Conservation (phyloP, 192 early-diverging fungal genomes). For the Coemansia sp. region DNA sequence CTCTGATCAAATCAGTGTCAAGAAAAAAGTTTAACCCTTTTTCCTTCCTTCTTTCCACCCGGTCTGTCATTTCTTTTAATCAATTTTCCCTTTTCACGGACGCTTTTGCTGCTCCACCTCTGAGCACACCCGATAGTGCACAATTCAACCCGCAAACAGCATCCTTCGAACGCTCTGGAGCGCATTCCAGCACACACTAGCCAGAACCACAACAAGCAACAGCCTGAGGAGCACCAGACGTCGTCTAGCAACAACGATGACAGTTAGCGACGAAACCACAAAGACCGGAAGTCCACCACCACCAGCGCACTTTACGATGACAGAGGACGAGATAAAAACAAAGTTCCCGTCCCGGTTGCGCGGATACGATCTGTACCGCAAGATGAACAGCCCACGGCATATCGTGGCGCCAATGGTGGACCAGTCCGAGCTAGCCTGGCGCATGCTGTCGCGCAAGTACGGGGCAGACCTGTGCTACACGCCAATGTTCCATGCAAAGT, state of each 20-base stretch:
- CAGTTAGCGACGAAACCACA: not conserved
- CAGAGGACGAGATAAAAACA: constrained; percentile 48
- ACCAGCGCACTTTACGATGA: constrained; percentile 73
- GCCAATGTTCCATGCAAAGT: constrained; percentile 94
- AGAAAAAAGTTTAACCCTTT: not conserved
- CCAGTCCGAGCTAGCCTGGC: constrained; percentile 94
- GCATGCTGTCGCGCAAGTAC: constrained; percentile 85
- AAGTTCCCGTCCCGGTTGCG: constrained; percentile 60
- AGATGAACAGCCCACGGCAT: constrained; percentile 70
- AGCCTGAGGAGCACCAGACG: too few relatives aligned
- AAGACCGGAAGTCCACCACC: constrained; percentile 60
- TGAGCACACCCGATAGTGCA: not conserved
- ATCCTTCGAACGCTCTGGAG: constrained; percentile 11
- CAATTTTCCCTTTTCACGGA: not conserved
- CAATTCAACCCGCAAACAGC: constrained; percentile 1
- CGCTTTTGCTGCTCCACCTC: not conserved
- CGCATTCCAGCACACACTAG: constrained; percentile 12
- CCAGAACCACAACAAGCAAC: constrained; percentile 1
- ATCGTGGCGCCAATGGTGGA: constrained; percentile 98
- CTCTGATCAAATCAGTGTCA: not conserved
- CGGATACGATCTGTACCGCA: constrained; percentile 79
- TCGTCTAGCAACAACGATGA: not conserved
- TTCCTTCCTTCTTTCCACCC: not conserved
- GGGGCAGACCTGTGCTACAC: constrained; percentile 90
- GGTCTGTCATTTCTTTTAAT: not conserved